These are phyloP conservation scores for Colletotrichum tanaceti DNA, from an alignment of 2,329 filamentous ascomycete species.

Conservation along the genomic window DNA sequence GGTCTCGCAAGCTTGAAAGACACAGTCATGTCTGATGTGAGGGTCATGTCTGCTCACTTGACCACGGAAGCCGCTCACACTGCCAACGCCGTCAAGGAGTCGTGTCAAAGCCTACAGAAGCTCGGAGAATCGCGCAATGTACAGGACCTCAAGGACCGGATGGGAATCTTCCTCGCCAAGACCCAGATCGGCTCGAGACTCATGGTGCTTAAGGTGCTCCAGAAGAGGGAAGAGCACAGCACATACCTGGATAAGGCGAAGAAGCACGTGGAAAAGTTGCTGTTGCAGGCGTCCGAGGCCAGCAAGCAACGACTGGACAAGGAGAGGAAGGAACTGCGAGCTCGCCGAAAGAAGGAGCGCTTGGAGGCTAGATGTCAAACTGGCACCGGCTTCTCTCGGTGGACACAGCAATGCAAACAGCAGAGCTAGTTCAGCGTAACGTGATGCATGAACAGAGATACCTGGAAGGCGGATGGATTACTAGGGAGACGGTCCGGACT, in stretches of 20 bases:
- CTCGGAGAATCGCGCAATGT: constrained; percentile 49
- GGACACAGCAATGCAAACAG: constrained; percentile 41
- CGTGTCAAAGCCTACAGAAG: constrained; percentile 45
- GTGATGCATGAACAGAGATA: constrained; percentile 31
- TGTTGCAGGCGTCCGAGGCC: constrained; percentile 46
- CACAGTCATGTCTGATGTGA: constrained; percentile 11
- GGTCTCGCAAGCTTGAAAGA: constrained; percentile 19
- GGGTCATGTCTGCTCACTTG: constrained; percentile 29
- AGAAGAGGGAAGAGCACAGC: constrained; percentile 59
- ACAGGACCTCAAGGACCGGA: constrained; percentile 52
- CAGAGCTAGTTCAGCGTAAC: constrained; percentile 26
- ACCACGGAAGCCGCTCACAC: constrained; percentile 16
- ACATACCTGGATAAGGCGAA: constrained; percentile 59
- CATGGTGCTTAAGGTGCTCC: constrained; percentile 66
- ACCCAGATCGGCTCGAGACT: constrained; percentile 68
- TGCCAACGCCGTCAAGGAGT: constrained; percentile 26
- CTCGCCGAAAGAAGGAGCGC: constrained; percentile 45
- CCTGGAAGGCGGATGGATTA: constrained; percentile 25
- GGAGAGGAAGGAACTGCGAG: constrained; percentile 46
- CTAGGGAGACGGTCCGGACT: constrained; percentile 15
- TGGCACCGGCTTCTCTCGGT: constrained; percentile 39
- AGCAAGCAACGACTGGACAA: constrained; percentile 46
- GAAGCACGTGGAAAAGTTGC: constrained; percentile 46
- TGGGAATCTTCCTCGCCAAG: constrained; percentile 60
- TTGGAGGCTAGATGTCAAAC: constrained; percentile 42